These are phyloP conservation scores for Mycena olivaceomarginata DNA, from an alignment of 768 basidiomycete genomes.

Conservation along the genomic window DNA sequence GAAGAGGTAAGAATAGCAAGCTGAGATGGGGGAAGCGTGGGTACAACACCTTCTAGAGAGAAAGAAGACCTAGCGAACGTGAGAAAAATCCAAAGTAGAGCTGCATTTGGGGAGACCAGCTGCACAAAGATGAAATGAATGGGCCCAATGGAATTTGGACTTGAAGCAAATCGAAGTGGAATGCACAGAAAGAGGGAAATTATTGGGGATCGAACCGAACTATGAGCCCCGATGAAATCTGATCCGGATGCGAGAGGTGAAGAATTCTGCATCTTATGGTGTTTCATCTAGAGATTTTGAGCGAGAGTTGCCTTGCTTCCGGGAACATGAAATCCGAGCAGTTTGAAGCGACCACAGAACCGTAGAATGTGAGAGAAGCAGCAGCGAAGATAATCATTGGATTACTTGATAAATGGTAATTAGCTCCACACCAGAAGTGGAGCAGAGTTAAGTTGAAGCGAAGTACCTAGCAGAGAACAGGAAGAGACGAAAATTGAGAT, in stretches of 20 bases:
- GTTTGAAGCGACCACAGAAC: conserved; percentile 19
- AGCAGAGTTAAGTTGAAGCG: conserved; percentile 9
- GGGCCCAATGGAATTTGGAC: background rate
- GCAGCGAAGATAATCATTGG: conserved; percentile 6
- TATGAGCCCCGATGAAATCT: background rate
- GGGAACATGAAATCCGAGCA: conserved; percentile 11
- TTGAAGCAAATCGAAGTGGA: conserved; percentile 14
- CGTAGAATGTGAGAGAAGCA: conserved; percentile 22
- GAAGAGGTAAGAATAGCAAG: background rate
- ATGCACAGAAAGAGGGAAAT: conserved; percentile 5
- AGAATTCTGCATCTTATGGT: conserved; percentile 21
- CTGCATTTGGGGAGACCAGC: conserved; percentile 18
- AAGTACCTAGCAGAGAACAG: conserved; percentile 12
- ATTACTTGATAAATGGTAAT: conserved; percentile 13
- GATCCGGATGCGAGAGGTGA: conserved; percentile 9
- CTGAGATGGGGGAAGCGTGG: background rate
- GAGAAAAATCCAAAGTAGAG: conserved; percentile 10
- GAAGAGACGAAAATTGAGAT: conserved; percentile 10
- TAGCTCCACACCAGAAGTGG: background rate
- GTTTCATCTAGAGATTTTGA: conserved; percentile 12
- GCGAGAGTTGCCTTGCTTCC: background rate
- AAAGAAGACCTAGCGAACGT: conserved; percentile 8
- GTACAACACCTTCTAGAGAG: background rate
- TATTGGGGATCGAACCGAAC: conserved; percentile 15
- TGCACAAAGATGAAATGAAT: conserved; percentile 14